Evolutionary conservation across 768 basidiomycete species (phyloP), one percentile per base, ranked within the genome.

Genomic region (Lentinula sp.): DNA sequence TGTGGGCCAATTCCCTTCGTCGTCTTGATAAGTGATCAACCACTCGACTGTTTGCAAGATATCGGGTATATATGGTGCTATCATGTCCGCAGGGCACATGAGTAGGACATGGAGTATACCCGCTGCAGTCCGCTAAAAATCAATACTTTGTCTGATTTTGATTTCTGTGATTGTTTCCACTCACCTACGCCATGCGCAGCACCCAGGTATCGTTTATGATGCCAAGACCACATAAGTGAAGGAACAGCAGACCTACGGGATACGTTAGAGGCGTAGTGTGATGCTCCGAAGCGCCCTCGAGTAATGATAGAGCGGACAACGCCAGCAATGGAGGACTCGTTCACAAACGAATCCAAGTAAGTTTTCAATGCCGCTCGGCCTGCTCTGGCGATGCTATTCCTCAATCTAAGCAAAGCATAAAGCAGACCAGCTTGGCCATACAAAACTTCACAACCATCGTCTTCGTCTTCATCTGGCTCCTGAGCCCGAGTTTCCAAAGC

Each of bases 181-280:
- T 50, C 60, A 81, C 84, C 80, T 57, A 84, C 74, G n/a, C 84
- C 84, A 71, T 86, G 84, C 3, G 83, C 83, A 15, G 73, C 83
- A 40, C 84, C 84, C 1, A 85, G 69, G 65, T 85, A 85, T 23
- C 78, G 71, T 63, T 77, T 83, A n/a, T 75, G 71, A 64, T 83
- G 78, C 84, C 84, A 86, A 9, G 69, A 71, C 84, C 84, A 85
- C 82, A 85, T 85, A 32, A 85, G 68, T 1, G 79, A 74, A 0
- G 82, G 81, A 4, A 65, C 66, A 10, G 32, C 48, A 2, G 59
- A 52, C 18, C 61, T 45, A 16, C 46, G 46, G 32, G 45, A 48
- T 6, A 49, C 45, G 15, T 59, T 59, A 46, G 67, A 63, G 11
- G 59, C 42, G 18, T 66, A 63, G 31, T 43, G 31, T 6, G 62